Percentiles rank a stretch among this genome's conserved stretches.
These are phyloP conservation scores for Fragaria ananassa DNA, from an alignment of 306 rosid genomes.

Conservation along the genomic window DNA sequence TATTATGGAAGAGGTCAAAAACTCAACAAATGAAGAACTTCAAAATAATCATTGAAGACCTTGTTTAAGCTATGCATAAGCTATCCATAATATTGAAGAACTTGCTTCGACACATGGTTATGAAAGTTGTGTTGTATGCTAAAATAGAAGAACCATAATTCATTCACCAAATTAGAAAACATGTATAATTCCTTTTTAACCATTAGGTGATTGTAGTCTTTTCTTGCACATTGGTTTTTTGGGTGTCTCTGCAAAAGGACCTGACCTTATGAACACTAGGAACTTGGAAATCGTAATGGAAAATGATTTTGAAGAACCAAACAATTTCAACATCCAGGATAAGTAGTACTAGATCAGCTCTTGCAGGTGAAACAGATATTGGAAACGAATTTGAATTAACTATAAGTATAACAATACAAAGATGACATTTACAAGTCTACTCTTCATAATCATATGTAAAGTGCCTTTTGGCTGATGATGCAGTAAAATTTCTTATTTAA, in stretches of 20 bases:
- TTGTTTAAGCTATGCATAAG: neutral
- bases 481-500: no score
- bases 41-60: no score
- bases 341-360: neutral
- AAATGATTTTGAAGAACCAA: neutral
- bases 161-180: neutral
- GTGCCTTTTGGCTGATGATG: no score
- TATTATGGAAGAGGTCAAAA: no score
- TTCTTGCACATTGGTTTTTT: neutral
- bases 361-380: neutral
- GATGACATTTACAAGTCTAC: neutral
- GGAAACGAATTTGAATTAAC: neutral
- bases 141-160: neutral
- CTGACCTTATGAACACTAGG: neutral
- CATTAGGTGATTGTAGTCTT: neutral
- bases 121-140: neutral
- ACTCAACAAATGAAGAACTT: no score
- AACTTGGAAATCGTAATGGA: neutral
- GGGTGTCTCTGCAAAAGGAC: neutral
- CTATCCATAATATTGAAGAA: neutral
- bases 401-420: neutral
- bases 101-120: neutral
- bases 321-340: neutral
- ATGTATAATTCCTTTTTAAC: neutral
- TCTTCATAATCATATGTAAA: no score